A percentile compares a stretch with the other conserved stretches of the same genome.
These are phyloP conservation scores for Escallonia rubra DNA, from an alignment of 129 eudicot genomes.

Conservation along the genomic window DNA sequence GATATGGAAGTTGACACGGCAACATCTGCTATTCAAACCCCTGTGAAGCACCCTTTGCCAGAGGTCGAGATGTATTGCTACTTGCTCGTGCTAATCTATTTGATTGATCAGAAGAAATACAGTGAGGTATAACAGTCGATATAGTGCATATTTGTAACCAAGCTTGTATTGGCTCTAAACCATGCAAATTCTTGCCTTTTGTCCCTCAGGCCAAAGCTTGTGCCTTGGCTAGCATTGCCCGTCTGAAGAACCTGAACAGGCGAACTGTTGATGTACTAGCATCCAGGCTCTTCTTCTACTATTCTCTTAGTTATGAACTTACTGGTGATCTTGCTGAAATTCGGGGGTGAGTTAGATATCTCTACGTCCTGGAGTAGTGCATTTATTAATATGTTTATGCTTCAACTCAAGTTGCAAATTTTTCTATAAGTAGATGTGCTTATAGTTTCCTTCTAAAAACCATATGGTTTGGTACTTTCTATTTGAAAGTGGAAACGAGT, in stretches of 20 bases:
- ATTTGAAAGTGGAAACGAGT: too few relatives aligned
- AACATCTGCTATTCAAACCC: conserved; percentile 54
- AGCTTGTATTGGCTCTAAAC: conserved; percentile 11
- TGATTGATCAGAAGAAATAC: conserved; percentile 83
- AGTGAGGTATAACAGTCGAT: conserved; percentile 45
- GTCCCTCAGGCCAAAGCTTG: conserved; percentile 83
- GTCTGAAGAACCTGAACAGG: conserved; percentile 74
- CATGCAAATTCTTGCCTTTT: conserved; percentile 5
- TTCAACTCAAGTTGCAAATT: too few relatives aligned
- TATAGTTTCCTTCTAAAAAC: too few relatives aligned
- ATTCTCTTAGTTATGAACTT: conserved; percentile 84
- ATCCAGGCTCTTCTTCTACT: conserved; percentile 73
- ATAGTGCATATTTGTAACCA: neutral
- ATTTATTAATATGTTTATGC: neutral
- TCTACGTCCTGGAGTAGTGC: neutral
- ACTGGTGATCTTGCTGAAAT: conserved; percentile 87
- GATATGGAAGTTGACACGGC: conserved; percentile 94
- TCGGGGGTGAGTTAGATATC: conserved; percentile 63
- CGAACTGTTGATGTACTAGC: conserved; percentile 87
- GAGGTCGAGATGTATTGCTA: conserved; percentile 93
- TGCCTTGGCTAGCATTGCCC: conserved; percentile 87
- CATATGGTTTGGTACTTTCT: too few relatives aligned
- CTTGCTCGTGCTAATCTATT: conserved; percentile 73
- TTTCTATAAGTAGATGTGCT: too few relatives aligned
- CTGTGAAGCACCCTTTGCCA: conserved; percentile 58